Percentiles rank a stretch among this genome's conserved stretches.
Conservation (phyloP, 129 eudicot species). For the Apium graveolens region DNA sequence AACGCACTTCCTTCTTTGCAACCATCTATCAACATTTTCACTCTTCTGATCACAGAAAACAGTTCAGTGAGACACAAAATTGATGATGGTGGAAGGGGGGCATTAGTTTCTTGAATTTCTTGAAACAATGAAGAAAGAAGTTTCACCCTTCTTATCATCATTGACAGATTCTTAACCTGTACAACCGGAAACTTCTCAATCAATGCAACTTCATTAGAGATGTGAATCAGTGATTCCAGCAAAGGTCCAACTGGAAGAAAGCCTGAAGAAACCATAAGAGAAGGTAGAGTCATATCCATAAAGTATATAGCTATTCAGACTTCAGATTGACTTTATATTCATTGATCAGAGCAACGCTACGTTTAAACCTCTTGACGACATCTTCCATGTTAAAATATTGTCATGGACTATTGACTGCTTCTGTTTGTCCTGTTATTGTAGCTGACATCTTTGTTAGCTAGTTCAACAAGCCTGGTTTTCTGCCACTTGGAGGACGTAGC, state of each 20-base stretch:
- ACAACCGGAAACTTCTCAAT: constrained; percentile 34
- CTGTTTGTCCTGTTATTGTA: constrained; percentile 37
- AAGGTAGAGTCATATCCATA: constrained; percentile 58
- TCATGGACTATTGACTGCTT: constrained; percentile 26
- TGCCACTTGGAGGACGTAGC: constrained; percentile 72
- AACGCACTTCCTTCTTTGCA: constrained; percentile 59
- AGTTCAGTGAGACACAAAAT: constrained; percentile 77
- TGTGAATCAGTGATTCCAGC: constrained; percentile 60
- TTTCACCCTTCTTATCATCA: constrained; percentile 52
- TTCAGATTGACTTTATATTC: constrained; percentile 6
- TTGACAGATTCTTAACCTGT: constrained; percentile 51
- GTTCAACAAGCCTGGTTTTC: constrained; percentile 30
- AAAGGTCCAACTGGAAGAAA: constrained; percentile 60
- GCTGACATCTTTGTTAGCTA: constrained; percentile 29
- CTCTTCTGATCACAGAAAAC: constrained; percentile 46
- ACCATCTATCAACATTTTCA: constrained; percentile 37
- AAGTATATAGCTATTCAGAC: neutral
- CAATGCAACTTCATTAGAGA: constrained; percentile 57
- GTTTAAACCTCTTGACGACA: constrained; percentile 23
- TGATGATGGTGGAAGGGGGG: constrained; percentile 71
- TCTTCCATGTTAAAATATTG: constrained; percentile 14
- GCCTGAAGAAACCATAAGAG: constrained; percentile 51
- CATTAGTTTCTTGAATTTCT: constrained; percentile 58
- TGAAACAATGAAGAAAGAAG: constrained; percentile 68
- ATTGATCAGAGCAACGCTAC: constrained; percentile 18